phyloP scores from a whole-genome alignment of 257 asterid genomes.

The Anisodus tanguticus region DNA sequence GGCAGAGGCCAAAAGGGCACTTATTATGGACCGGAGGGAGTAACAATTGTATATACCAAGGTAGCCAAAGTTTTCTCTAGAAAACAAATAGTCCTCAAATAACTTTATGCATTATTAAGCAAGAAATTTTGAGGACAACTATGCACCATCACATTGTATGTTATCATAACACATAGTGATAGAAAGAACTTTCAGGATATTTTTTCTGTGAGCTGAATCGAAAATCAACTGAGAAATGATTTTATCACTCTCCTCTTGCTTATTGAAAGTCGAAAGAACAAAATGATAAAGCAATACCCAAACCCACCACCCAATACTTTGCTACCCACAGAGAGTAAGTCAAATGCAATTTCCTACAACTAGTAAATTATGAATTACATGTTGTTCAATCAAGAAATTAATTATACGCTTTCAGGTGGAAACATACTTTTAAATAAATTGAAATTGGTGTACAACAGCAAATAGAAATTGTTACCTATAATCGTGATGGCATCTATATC shows the following conservation, averaged over 20 bases:
- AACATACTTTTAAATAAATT: neutral
- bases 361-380: neutral
- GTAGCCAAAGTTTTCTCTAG: neutral
- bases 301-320: neutral
- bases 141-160: neutral
- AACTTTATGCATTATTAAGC: neutral
- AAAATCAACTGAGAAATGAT: conserved; percentile 6
- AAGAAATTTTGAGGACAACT: neutral
- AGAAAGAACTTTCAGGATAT: neutral
- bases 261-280: neutral
- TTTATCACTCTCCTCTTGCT: neutral
- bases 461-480: conserved; percentile 51
- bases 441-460: conserved; percentile 5
- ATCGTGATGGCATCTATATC: conserved; percentile 36
- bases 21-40: no score
- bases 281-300: neutral
- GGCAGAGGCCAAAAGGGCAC: no score
- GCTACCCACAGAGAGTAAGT: neutral
- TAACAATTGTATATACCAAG: neutral
- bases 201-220: neutral
- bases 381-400: neutral
- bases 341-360: neutral
- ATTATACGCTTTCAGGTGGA: neutral
- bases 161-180: neutral
- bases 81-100: neutral